These are phyloP conservation scores for Cladophialophora exuberans DNA, from an alignment of 2,329 filamentous ascomycete genomes.

Conservation along the genomic window DNA sequence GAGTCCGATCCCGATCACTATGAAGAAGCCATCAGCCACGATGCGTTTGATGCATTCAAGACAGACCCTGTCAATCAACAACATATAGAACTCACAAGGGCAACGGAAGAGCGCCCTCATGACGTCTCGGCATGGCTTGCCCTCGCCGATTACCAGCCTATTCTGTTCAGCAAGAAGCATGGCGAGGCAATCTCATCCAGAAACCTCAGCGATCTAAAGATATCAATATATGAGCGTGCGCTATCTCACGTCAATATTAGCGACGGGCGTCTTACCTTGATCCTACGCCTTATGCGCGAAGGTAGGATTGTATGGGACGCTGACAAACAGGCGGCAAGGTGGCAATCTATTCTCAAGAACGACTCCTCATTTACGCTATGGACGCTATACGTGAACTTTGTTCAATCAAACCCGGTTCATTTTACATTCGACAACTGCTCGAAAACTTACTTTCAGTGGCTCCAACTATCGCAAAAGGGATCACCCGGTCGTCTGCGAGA, in stretches of 20 bases:
- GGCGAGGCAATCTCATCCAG: conserved; percentile 40
- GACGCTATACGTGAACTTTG: conserved; percentile 72
- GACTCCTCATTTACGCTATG: conserved; percentile 69
- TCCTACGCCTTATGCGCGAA: conserved; percentile 73
- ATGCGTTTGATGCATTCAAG: conserved; percentile 55
- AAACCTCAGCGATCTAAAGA: conserved; percentile 76
- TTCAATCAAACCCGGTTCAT: conserved; percentile 66
- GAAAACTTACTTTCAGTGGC: conserved; percentile 58
- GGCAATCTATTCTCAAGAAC: conserved; percentile 63
- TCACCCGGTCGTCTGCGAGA: conserved; percentile 30
- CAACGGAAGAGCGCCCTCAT: conserved; percentile 66
- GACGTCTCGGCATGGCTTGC: conserved; percentile 75
- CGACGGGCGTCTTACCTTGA: conserved; percentile 60
- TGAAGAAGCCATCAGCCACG: conserved; percentile 44
- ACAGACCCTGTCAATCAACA: conserved; percentile 40
- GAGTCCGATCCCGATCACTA: conserved; percentile 44
- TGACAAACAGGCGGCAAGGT: conserved; percentile 64
- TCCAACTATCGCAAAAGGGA: conserved; percentile 21
- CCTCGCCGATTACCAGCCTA: conserved; percentile 79
- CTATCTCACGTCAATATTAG: conserved; percentile 58
- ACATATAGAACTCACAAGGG: conserved; percentile 62
- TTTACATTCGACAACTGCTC: conserved; percentile 72
- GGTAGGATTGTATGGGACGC: conserved; percentile 74
- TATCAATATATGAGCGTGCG: conserved; percentile 79
- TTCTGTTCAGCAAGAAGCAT: conserved; percentile 47